Percentiles rank a stretch among this genome's conserved stretches.
phyloP scores from a whole-genome alignment of 2,329 filamentous ascomycete species.

The Arthrocladium fulminans region DNA sequence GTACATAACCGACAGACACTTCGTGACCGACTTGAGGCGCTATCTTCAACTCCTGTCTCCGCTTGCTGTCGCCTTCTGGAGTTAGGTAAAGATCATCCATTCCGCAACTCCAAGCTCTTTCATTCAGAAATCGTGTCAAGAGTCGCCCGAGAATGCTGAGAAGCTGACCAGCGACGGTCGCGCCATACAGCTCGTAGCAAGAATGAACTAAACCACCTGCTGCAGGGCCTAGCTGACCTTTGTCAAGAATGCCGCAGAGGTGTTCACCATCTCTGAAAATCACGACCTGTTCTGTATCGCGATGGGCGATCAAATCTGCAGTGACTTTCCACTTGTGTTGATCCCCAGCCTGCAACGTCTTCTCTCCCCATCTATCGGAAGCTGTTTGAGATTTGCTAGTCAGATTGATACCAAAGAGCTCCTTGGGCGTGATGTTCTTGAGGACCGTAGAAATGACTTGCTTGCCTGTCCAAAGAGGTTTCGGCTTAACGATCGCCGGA shows the following conservation, averaged over 20 bases:
- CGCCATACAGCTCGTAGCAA: conserved; percentile 87
- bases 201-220: conserved; percentile 83
- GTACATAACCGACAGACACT: conserved; percentile 82
- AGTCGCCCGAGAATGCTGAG: conserved; percentile 84
- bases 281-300: conserved; percentile 65
- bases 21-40: conserved; percentile 64
- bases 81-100: conserved; percentile 93
- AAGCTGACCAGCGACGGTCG: conserved; percentile 73
- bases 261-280: conserved; percentile 81
- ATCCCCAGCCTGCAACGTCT: conserved; percentile 29
- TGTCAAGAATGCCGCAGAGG: conserved; percentile 85
- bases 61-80: conserved; percentile 61
- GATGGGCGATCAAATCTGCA: conserved; percentile 11
- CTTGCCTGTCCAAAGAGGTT: conserved; percentile 85
- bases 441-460: conserved; percentile 88
- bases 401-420: conserved; percentile 69
- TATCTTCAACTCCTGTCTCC: conserved; percentile 58
- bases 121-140: conserved; percentile 79
- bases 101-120: conserved; percentile 92
- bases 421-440: conserved; percentile 76
- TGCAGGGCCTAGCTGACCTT: conserved; percentile 83
- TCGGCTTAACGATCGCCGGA: conserved; percentile 74
- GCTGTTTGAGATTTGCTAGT: conserved; percentile 69
- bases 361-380: conserved; percentile 65
- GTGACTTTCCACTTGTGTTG: conserved; percentile 31